Conservation (phyloP, 1,284 basidiomycete genomes). For the Rhizoctonia solani region DNA sequence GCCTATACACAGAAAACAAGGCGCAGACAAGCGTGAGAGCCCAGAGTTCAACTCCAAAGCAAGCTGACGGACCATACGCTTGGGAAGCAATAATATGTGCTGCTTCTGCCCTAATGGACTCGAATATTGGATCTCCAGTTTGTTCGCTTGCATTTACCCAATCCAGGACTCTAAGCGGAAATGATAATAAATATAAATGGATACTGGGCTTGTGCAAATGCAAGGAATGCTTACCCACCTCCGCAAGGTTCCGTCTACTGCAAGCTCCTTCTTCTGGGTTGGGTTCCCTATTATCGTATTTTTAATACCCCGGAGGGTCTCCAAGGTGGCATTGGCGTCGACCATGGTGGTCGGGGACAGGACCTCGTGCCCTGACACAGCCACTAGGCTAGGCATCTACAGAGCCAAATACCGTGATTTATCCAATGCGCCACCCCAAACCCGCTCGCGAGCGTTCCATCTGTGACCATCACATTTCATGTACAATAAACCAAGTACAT, state of each 20-base stretch:
- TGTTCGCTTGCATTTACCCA: constrained; percentile 23
- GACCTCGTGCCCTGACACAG: not conserved
- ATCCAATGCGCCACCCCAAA: not conserved
- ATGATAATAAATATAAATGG: not conserved
- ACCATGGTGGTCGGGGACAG: constrained; percentile 24
- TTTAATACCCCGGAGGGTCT: constrained; percentile 19
- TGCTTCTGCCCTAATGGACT: constrained; percentile 20
- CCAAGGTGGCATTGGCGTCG: constrained; percentile 21
- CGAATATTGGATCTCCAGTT: constrained; percentile 6
- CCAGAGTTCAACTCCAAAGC: not conserved
- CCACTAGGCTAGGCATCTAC: not conserved
- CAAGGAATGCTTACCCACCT: not conserved
- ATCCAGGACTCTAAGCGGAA: constrained; percentile 1
- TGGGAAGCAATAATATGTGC: constrained; percentile 29
- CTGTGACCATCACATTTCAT: too few relatives aligned
- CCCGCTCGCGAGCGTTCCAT: not conserved
- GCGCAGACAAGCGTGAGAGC: not conserved
- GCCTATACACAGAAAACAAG: not conserved
- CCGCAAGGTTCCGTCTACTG: constrained; percentile 14
- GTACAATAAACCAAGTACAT: too few relatives aligned
- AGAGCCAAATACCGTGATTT: not conserved
- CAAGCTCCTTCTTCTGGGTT: constrained; percentile 6
- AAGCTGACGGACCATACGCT: constrained; percentile 4
- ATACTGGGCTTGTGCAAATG: too few relatives aligned
- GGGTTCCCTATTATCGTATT: constrained; percentile 28